phyloP scores from a whole-genome alignment of 2,329 filamentous ascomycete species.

The Xylariomycetidae sp. region DNA sequence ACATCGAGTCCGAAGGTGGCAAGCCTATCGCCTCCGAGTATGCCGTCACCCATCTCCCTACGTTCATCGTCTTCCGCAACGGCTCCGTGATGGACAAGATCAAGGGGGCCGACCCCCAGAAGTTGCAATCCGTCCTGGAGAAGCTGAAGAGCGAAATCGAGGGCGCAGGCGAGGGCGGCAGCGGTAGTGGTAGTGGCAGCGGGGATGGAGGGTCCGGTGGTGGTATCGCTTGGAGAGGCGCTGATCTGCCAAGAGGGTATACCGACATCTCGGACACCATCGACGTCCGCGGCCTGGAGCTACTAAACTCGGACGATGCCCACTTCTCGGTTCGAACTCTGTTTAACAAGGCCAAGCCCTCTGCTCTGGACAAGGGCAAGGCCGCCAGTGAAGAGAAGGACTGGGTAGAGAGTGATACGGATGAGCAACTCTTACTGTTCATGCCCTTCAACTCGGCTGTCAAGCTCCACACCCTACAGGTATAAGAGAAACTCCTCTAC shows the following conservation, averaged over 20 bases:
- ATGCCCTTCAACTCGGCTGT: constrained; percentile 82
- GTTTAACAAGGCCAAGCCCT: constrained; percentile 61
- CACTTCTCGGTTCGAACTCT: constrained; percentile 67
- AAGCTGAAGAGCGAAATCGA: constrained; percentile 66
- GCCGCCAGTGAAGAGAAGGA: constrained; percentile 82
- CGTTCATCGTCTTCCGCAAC: constrained; percentile 84
- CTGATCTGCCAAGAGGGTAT: constrained; percentile 73
- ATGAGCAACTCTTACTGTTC: constrained; percentile 93
- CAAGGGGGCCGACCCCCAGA: constrained; percentile 66
- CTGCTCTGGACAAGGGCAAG: constrained; percentile 78
- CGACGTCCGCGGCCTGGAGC: constrained; percentile 73
- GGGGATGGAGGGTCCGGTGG: constrained; percentile 38
- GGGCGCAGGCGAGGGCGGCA: constrained; percentile 41
- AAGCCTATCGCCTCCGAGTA: constrained; percentile 70
- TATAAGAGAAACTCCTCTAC: constrained; percentile 26
- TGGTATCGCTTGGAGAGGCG: constrained; percentile 64
- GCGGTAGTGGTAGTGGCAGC: constrained; percentile 34
- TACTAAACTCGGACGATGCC: constrained; percentile 82
- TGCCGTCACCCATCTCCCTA: constrained; percentile 72
- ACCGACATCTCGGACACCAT: constrained; percentile 77
- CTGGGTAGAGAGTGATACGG: constrained; percentile 94
- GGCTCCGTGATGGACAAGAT: constrained; percentile 64
- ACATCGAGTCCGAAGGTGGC: constrained; percentile 64
- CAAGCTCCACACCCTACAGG: constrained; percentile 81
- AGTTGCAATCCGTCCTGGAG: constrained; percentile 66